A percentile compares a stretch with the other conserved stretches of the same genome.
Conservation (phyloP, 2,329 filamentous ascomycete species). For the Lachnellula suecica region DNA sequence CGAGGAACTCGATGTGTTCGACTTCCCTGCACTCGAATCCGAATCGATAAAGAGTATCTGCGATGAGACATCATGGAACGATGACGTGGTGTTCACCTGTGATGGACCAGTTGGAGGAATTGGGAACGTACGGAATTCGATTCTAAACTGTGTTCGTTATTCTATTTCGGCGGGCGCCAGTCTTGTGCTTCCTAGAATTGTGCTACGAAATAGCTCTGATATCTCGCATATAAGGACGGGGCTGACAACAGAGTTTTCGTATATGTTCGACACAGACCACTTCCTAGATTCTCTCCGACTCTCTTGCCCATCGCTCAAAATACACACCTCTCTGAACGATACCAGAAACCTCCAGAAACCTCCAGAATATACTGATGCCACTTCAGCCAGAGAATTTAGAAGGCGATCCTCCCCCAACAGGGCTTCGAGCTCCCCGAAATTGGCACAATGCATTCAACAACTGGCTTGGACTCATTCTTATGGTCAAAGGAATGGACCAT, state of each 20-base stretch:
- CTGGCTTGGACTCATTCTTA: no score
- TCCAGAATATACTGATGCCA: background rate
- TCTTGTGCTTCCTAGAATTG: conserved; percentile 21
- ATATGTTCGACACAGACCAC: conserved; percentile 28
- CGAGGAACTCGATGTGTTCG: conserved; percentile 19
- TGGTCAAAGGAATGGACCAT: no score
- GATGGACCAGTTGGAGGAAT: conserved; percentile 27
- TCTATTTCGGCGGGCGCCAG: conserved; percentile 26
- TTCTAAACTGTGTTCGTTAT: conserved; percentile 25
- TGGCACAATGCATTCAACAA: conserved; percentile 1
- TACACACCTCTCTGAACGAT: conserved; percentile 22
- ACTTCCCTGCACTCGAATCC: conserved; percentile 22
- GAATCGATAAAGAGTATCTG: conserved; percentile 23
- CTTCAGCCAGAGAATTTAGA: no score
- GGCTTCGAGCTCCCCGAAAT: no score
- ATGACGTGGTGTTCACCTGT: conserved; percentile 27
- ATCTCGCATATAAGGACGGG: conserved; percentile 21
- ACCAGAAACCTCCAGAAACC: conserved; percentile 10
- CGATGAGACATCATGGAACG: conserved; percentile 25
- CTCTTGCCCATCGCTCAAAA: conserved; percentile 26
- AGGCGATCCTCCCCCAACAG: no score
- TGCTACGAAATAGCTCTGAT: conserved; percentile 17
- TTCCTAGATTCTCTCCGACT: conserved; percentile 25
- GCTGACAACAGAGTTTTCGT: conserved; percentile 18
- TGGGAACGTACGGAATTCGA: conserved; percentile 30